These are phyloP conservation scores for Pterocarpus santalinus DNA, from an alignment of 306 rosid genomes.

Conservation along the genomic window DNA sequence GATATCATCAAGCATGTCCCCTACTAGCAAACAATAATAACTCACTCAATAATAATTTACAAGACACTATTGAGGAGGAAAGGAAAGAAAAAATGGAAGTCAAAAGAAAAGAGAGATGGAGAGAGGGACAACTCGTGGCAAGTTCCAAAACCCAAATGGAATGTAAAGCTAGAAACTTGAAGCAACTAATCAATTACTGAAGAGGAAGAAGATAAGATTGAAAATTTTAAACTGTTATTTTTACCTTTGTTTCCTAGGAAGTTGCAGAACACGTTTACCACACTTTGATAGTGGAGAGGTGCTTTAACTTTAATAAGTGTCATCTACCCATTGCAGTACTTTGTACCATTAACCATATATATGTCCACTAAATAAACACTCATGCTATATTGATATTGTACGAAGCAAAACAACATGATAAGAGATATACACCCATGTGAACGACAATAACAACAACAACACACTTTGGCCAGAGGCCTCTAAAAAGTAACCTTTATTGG, in stretches of 20 bases:
- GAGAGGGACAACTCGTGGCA: not conserved
- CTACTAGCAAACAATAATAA: not conserved
- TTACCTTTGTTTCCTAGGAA: constrained; percentile 12
- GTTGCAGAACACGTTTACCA: constrained; percentile 34
- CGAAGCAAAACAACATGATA: constrained; percentile 4
- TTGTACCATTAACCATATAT: not conserved
- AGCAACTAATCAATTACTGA: not conserved
- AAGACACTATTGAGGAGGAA: not conserved
- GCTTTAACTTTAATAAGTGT: constrained; percentile 10
- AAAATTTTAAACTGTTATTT: not conserved
- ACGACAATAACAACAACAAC: not conserved
- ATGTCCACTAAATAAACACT: not conserved
- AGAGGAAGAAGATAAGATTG: not conserved
- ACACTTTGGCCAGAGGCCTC: constrained; percentile 41
- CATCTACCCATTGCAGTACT: not conserved
- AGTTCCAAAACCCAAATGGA: constrained; percentile 15
- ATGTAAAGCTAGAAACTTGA: not conserved
- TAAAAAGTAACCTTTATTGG: constrained; percentile 5
- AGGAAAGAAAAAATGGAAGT: too few species aligned
- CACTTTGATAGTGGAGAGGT: constrained; percentile 30
- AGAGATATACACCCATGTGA: constrained; percentile 10
- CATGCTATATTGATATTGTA: not conserved
- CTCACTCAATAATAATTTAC: not conserved
- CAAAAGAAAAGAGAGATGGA: not conserved
- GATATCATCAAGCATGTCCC: constrained; percentile 15